Conservation (phyloP, 2,329 filamentous ascomycete genomes). For the Aspergillus intermedius region DNA sequence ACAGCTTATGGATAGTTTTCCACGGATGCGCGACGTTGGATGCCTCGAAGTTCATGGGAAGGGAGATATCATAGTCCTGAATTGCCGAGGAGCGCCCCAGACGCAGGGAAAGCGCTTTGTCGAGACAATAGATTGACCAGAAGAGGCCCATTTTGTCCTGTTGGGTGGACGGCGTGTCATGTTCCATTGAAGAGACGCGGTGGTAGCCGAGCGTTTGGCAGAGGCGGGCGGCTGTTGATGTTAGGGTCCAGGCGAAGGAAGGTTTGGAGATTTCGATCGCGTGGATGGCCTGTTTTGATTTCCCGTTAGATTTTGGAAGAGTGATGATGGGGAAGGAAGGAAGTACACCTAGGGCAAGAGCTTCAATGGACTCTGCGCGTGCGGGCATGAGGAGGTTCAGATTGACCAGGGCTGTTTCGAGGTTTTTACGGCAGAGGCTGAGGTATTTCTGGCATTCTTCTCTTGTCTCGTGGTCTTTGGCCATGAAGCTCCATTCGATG, state of each 20-base stretch:
- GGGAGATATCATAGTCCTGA: constrained; percentile 54
- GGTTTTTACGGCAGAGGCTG: constrained; percentile 36
- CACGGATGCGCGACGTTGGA: constrained; percentile 26
- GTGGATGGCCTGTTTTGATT: constrained; percentile 47
- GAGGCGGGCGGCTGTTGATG: constrained; percentile 52
- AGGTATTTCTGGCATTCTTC: constrained; percentile 26
- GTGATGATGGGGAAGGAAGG: neutral
- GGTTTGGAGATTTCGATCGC: constrained; percentile 57
- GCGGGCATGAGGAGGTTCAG: constrained; percentile 53
- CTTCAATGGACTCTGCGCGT: constrained; percentile 51
- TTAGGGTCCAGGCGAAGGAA: constrained; percentile 59
- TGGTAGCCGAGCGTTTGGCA: constrained; percentile 60
- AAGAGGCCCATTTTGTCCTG: constrained; percentile 41
- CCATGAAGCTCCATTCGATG: constrained; percentile 20
- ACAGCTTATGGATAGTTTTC: constrained; percentile 45
- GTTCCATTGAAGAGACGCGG: constrained; percentile 22
- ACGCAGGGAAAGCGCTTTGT: constrained; percentile 53
- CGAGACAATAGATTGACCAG: constrained; percentile 54
- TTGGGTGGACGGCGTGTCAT: constrained; percentile 20
- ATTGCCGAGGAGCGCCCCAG: constrained; percentile 54
- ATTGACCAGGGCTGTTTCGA: constrained; percentile 41
- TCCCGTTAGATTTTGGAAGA: constrained; percentile 3
- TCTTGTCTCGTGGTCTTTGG: constrained; percentile 12
- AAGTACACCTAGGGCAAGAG: constrained; percentile 53
- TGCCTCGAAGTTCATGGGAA: constrained; percentile 26